Percentiles rank a stretch among this genome's conserved stretches.
These are phyloP conservation scores for Monilinia fructicola DNA, from an alignment of 2,329 filamentous ascomycete genomes.

Conservation along the genomic window DNA sequence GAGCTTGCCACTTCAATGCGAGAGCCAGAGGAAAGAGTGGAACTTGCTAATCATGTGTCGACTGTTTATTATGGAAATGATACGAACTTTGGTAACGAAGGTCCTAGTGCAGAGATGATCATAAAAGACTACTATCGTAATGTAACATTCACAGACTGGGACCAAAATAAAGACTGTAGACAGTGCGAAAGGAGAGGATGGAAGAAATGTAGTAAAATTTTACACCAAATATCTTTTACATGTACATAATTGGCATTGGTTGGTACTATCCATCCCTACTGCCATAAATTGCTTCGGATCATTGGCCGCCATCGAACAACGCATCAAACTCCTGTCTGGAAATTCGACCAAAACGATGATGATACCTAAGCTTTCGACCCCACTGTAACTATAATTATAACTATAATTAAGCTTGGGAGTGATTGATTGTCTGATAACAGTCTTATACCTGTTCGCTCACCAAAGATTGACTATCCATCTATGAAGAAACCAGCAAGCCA, in stretches of 20 bases:
- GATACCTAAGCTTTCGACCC: background rate
- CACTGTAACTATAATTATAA: background rate
- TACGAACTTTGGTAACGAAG: too few species aligned
- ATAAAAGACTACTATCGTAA: too few species aligned
- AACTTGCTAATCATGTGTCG: too few species aligned
- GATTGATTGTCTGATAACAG: background rate
- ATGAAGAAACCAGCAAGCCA: background rate
- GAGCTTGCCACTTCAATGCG: too few species aligned
- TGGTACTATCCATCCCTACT: background rate
- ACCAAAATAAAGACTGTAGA: too few species aligned
- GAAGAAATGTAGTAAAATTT: too few species aligned
- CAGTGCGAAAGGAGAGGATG: too few species aligned
- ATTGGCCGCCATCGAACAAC: conserved; percentile 5
- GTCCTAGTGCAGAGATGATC: too few species aligned
- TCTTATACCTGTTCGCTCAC: background rate
- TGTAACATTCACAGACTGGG: too few species aligned
- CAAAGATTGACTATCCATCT: background rate
- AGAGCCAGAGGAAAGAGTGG: too few species aligned
- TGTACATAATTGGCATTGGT: background rate
- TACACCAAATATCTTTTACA: background rate
- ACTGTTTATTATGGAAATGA: too few species aligned
- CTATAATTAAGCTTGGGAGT: background rate
- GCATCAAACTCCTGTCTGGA: background rate
- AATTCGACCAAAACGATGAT: background rate
- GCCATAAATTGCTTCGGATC: background rate